These are phyloP conservation scores for Microbotryum scabiosae DNA, from an alignment of 1,284 basidiomycete genomes.

Conservation along the genomic window DNA sequence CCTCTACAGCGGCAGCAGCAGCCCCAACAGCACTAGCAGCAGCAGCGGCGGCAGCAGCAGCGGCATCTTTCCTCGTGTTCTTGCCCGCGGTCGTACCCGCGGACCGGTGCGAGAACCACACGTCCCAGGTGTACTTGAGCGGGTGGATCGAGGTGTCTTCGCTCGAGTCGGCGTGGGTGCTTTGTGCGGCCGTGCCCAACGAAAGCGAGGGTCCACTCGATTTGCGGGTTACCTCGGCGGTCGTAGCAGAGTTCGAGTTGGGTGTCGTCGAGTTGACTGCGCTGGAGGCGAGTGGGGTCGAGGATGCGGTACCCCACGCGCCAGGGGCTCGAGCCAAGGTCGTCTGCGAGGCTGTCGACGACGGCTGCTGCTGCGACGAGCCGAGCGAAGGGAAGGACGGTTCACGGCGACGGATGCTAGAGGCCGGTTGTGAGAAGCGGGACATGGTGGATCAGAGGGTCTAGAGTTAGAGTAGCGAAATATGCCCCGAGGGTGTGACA, in stretches of 20 bases:
- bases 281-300: background rate
- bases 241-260: background rate
- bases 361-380: conserved; percentile 9
- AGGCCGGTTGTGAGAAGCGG: background rate
- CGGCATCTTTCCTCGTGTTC: conserved; percentile 15
- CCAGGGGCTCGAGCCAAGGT: background rate
- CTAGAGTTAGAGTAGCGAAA: too few relatives aligned
- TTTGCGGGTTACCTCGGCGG: conserved; percentile 3
- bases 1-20: too few relatives aligned
- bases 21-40: too few relatives aligned
- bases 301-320: conserved; percentile 2
- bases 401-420: conserved; percentile 6
- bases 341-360: background rate
- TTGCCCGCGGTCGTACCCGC: conserved; percentile 14
- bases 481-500: too few relatives aligned
- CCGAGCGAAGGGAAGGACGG: conserved; percentile 13
- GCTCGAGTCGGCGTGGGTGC: background rate
- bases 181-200: conserved; percentile 2
- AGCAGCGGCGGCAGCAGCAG: background rate
- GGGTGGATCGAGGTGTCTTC: conserved; percentile 17
- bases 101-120: conserved; percentile 24
- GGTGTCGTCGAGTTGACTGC: background rate
- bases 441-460: too few relatives aligned
- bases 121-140: conserved; percentile 31
- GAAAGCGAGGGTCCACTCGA: conserved; percentile 19